A percentile compares a stretch with the other conserved stretches of the same genome.
Evolutionary conservation across 768 basidiomycete species (phyloP).

Genomic region (Pisolithus microcarpus): DNA sequence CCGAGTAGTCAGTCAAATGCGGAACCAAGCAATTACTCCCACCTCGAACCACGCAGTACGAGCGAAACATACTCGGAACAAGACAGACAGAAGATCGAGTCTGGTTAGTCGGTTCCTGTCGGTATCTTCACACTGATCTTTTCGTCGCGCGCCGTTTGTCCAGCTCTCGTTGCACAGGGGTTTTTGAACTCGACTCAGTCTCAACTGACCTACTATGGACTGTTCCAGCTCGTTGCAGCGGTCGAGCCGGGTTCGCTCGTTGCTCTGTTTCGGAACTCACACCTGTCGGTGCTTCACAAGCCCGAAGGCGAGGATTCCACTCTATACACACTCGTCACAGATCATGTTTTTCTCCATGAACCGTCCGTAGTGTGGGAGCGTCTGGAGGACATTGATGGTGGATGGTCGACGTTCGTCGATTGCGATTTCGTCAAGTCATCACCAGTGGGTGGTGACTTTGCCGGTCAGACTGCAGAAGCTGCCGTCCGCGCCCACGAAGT

Average conservation of each 20-base stretch:
- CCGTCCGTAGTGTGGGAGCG: conserved; percentile 85
- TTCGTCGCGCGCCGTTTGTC: background rate
- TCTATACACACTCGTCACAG: conserved; percentile 80
- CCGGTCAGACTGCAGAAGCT: conserved; percentile 62
- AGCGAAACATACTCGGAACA: conserved; percentile 37
- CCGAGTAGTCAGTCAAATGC: conserved; percentile 1
- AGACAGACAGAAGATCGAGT: conserved; percentile 57
- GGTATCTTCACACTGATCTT: background rate
- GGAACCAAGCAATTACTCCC: conserved; percentile 1
- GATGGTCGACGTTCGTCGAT: conserved; percentile 72
- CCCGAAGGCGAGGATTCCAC: conserved; percentile 33
- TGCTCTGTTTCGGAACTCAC: conserved; percentile 88
- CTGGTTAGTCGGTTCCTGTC: conserved; percentile 45
- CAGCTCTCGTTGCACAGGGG: conserved; percentile 60
- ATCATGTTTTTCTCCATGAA: conserved; percentile 73
- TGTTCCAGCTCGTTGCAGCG: conserved; percentile 63
- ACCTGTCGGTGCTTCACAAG: conserved; percentile 83
- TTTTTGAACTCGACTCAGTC: conserved; percentile 70
- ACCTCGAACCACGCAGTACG: conserved; percentile 3
- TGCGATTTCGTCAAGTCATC: conserved; percentile 53
- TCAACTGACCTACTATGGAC: conserved; percentile 82
- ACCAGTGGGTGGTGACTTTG: conserved; percentile 76
- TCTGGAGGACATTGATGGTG: conserved; percentile 81
- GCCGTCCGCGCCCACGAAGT: conserved; percentile 45
- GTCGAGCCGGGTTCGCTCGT: conserved; percentile 51